These are phyloP conservation scores for Boletus huronensis DNA, from an alignment of 768 basidiomycete genomes.

Conservation along the genomic window DNA sequence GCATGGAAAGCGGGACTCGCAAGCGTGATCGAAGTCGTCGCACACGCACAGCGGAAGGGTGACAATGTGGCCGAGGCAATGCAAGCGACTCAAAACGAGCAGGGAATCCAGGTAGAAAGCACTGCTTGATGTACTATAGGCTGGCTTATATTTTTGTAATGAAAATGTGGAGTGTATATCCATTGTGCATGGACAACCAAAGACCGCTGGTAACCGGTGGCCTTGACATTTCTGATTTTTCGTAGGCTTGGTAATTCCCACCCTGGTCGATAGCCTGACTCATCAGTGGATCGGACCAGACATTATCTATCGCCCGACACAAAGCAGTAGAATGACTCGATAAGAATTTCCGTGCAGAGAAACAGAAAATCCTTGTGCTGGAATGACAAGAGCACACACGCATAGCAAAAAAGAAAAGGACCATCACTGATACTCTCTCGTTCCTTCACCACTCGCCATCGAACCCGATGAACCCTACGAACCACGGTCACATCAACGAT, in stretches of 20 bases:
- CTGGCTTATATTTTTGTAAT: neutral
- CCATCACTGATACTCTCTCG: neutral
- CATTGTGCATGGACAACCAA: neutral
- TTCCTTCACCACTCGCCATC: constrained; percentile 73
- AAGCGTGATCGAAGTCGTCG: constrained; percentile 67
- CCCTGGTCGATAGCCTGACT: too few species aligned
- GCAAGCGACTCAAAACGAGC: constrained; percentile 23
- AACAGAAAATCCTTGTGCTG: neutral
- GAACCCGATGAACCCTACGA: constrained; percentile 74
- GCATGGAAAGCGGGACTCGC: constrained; percentile 74
- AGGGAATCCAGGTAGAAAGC: constrained; percentile 22
- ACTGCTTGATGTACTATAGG: constrained; percentile 12
- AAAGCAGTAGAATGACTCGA: neutral
- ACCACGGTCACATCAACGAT: neutral
- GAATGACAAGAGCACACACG: neutral
- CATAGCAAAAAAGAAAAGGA: neutral
- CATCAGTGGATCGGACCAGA: neutral
- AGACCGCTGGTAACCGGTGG: neutral
- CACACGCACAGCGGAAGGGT: constrained; percentile 46
- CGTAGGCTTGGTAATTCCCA: neutral
- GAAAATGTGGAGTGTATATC: neutral
- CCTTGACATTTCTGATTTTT: neutral
- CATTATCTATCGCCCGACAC: neutral
- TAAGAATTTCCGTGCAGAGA: neutral
- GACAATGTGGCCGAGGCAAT: constrained; percentile 18